A percentile compares a stretch with the other conserved stretches of the same genome.
phyloP scores from a whole-genome alignment of 148 eudicot species.

The Nyssa sinensis region DNA sequence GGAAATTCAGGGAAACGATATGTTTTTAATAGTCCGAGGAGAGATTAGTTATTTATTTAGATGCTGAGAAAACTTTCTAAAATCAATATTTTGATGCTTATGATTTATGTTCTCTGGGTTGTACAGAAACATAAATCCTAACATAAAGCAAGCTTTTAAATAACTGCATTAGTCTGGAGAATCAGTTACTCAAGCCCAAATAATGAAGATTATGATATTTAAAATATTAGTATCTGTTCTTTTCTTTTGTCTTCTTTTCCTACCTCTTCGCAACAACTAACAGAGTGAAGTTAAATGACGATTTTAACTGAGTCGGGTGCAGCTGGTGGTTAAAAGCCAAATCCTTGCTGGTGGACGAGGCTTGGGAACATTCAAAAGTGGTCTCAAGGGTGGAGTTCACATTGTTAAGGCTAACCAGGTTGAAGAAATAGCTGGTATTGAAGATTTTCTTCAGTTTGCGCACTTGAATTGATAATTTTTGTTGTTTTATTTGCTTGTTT shows the following conservation, averaged over 20 bases:
- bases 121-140: too few relatives aligned
- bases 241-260: background rate
- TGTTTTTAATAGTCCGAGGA: too few relatives aligned
- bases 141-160: too few relatives aligned
- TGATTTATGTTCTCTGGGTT: background rate
- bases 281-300: background rate
- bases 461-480: background rate
- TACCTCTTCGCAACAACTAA: background rate
- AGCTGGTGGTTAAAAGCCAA: constrained; percentile 98
- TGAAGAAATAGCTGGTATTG: constrained; percentile 74
- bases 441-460: constrained; percentile 3
- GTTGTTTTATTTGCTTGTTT: background rate
- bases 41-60: background rate
- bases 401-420: constrained; percentile 79
- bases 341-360: constrained; percentile 98
- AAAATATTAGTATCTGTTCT: too few relatives aligned
- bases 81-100: background rate
- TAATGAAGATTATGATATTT: too few relatives aligned
- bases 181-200: too few relatives aligned
- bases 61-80: background rate
- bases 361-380: constrained; percentile 87
- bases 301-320: constrained; percentile 20
- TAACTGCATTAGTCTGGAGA: too few relatives aligned
- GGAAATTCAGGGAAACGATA: background rate
- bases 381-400: constrained; percentile 91